These are phyloP conservation scores for Fusarium lyarnte DNA, from an alignment of 2,329 filamentous ascomycete species.

Conservation along the genomic window DNA sequence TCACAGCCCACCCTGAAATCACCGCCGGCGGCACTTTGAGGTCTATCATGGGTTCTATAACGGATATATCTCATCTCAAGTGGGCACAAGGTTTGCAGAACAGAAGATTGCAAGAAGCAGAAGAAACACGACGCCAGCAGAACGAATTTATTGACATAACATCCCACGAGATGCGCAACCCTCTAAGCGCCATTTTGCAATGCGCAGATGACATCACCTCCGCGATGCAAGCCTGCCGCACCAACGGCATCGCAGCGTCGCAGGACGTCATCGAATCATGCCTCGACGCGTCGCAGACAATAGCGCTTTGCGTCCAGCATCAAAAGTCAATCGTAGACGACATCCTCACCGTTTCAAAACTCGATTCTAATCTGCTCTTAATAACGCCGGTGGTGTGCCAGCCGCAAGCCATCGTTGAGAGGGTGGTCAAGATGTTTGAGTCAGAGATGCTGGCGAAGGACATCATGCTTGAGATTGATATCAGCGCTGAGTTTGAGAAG, in stretches of 20 bases:
- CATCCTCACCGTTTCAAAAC: conserved; percentile 75
- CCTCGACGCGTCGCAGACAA: conserved; percentile 77
- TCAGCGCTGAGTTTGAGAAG: conserved; percentile 66
- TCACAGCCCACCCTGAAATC: conserved; percentile 49
- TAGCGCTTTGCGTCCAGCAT: conserved; percentile 78
- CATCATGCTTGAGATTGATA: conserved; percentile 69
- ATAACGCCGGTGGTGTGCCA: conserved; percentile 75
- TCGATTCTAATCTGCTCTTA: conserved; percentile 76
- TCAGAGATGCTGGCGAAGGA: conserved; percentile 73
- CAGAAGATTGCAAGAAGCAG: conserved; percentile 49
- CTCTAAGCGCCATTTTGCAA: conserved; percentile 75
- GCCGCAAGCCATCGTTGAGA: conserved; percentile 70
- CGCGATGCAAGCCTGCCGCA: conserved; percentile 44
- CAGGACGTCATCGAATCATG: conserved; percentile 62
- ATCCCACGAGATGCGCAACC: conserved; percentile 76
- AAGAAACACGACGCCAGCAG: conserved; percentile 58
- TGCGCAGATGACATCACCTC: conserved; percentile 74
- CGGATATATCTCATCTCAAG: conserved; percentile 56
- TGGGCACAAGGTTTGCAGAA: conserved; percentile 53
- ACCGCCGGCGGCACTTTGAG: conserved; percentile 47
- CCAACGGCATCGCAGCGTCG: neutral
- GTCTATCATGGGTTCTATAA: conserved; percentile 54
- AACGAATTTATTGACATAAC: conserved; percentile 78
- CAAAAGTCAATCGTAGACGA: conserved; percentile 81
- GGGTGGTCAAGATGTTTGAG: conserved; percentile 78